phyloP scores from a whole-genome alignment of 805 yeast genomes.

The Ogataea glucozyma region DNA sequence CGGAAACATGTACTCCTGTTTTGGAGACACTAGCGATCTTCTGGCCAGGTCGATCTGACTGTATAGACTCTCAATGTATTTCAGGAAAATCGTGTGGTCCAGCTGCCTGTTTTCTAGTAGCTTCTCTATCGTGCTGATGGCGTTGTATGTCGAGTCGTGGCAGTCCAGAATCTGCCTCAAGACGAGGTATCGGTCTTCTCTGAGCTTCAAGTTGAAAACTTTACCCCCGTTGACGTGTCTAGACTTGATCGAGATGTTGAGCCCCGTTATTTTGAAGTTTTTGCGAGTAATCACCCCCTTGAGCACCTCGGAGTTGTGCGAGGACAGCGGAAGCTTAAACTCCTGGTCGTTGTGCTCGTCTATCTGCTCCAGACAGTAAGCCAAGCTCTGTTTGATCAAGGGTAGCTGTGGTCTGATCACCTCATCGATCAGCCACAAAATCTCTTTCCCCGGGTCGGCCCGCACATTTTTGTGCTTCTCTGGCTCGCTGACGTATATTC shows the following conservation, averaged over 20 bases:
- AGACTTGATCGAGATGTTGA: slow-evolving; percentile 41
- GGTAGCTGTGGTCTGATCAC: slow-evolving; percentile 52
- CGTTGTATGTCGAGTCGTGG: slow-evolving; percentile 40
- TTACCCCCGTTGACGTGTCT: slow-evolving; percentile 44
- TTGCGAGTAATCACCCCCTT: slow-evolving; percentile 62
- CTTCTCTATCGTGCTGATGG: slow-evolving; percentile 44
- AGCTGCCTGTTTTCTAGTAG: slow-evolving; percentile 27
- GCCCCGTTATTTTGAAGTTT: slow-evolving; percentile 51
- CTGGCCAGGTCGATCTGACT: slow-evolving; percentile 38
- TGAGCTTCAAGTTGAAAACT: slow-evolving; percentile 40
- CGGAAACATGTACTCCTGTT: slow-evolving; percentile 59
- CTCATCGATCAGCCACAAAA: slow-evolving; percentile 48
- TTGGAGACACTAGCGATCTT: slow-evolving; percentile 49
- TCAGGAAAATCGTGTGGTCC: slow-evolving; percentile 26
- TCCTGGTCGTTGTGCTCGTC: slow-evolving; percentile 39
- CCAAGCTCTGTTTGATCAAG: slow-evolving; percentile 44
- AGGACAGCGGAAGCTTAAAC: slow-evolving; percentile 58
- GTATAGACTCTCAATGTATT: slow-evolving; percentile 29
- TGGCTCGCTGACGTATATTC: too few relatives aligned
- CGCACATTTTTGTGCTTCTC: slow-evolving; percentile 4
- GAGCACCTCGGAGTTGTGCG: slow-evolving; percentile 53
- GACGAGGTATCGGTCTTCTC: slow-evolving; percentile 38
- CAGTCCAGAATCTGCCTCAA: slow-evolving; percentile 44
- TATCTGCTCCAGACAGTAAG: slow-evolving; percentile 41
- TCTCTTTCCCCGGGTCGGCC: slow-evolving; percentile 32